phyloP scores from a whole-genome alignment of 257 asterid species.

The Ehretia macrophylla region DNA sequence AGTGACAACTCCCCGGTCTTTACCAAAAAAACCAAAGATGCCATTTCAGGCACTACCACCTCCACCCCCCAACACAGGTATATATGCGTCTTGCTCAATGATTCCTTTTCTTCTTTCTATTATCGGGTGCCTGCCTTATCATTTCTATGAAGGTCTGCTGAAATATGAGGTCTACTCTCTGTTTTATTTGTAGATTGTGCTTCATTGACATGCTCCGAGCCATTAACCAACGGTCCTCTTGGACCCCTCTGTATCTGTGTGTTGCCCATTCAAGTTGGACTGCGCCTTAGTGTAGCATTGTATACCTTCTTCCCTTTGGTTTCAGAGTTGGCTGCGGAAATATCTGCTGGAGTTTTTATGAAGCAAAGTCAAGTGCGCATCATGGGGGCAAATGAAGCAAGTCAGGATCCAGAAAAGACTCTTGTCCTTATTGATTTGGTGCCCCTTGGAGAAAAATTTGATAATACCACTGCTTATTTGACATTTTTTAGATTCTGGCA shows the following conservation, averaged over 20 bases:
- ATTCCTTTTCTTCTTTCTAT: constrained; percentile 5
- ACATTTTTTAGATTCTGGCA: constrained; percentile 75
- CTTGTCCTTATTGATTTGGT: constrained; percentile 70
- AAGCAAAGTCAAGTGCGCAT: constrained; percentile 86
- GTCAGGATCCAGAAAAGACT: constrained; percentile 70
- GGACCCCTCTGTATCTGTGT: constrained; percentile 79
- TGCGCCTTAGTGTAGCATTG: constrained; percentile 58
- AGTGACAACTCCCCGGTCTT: constrained; percentile 39
- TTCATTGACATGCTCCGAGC: constrained; percentile 66
- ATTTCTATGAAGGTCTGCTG: not conserved
- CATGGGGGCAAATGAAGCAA: constrained; percentile 91
- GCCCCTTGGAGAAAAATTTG: constrained; percentile 68
- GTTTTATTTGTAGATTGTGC: constrained; percentile 51
- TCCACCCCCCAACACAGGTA: constrained; percentile 88
- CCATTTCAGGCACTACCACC: constrained; percentile 73
- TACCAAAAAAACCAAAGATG: constrained; percentile 43
- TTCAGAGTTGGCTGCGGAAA: constrained; percentile 74
- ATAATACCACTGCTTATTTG: constrained; percentile 52
- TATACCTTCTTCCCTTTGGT: constrained; percentile 90
- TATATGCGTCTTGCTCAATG: constrained; percentile 1
- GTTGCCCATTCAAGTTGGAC: constrained; percentile 78
- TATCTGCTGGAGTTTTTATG: constrained; percentile 64
- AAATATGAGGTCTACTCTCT: not conserved
- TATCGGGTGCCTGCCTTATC: not conserved
- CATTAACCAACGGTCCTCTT: constrained; percentile 66